Evolutionary conservation across 2,329 filamentous ascomycete genomes (phyloP), one percentile per base, ranked within the genome.

Genomic region (Chaetomium globosum): DNA sequence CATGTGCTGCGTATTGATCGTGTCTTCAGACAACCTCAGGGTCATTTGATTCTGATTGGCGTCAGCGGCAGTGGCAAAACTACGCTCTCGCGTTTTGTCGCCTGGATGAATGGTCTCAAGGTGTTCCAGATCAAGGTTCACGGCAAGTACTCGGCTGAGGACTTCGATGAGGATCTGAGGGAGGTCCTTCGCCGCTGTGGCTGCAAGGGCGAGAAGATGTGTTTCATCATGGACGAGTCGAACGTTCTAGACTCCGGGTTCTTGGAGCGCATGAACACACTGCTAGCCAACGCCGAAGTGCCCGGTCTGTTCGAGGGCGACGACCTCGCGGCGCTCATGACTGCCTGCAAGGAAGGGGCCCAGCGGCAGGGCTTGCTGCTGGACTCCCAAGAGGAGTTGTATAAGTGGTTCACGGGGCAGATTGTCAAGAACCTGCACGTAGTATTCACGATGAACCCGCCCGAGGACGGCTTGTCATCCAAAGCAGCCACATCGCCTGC

Each of bases 81-180:
- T 4, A 99, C 95, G 0, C 80, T 99, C 13, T 98, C 96, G 36
- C 90, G 96, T 64, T 99, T 99, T 70, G 95, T 99, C 67, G 95
- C 95, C 55, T 99, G 95, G 95, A 99, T 99, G 95, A 99, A 99
- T 74, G 96, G 96, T 65, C 84, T 99, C 67, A 97, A 94, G 76
- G 93, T 99, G 49, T 99, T 97, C 84, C 95, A 99, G 80, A 99
- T 99, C 84, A 99, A 99, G 83, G 95, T 99, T 0, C 95, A 99
- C 74, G 95, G 95, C 70, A 97, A 94, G 76, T 99, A 99, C 79
- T 97, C 95, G 19, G 91, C 91, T 1, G 95, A 98, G 75, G 95
- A 99, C 79, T 99, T 99, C 75, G 95, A 99, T 75, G 96, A 99
- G 65, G 95, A 99, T 77, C 82, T 99, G 43, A 87, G 96, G 70